phyloP scores from a whole-genome alignment of 345 rosid species.

The Rhodamnia rubescens region DNA sequence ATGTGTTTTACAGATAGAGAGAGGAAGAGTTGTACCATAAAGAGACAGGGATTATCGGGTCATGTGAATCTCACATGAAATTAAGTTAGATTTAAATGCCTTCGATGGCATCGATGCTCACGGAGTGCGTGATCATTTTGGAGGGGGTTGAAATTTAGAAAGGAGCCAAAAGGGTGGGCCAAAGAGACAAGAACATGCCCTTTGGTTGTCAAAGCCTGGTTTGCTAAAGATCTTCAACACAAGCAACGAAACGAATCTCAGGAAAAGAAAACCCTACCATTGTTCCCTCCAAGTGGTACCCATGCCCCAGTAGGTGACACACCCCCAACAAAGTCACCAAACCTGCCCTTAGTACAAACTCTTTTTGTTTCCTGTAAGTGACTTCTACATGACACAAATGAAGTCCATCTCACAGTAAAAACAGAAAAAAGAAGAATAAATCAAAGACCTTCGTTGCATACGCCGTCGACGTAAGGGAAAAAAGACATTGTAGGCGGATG shows the following conservation, averaged over 20 bases:
- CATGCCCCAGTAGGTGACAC: conserved; percentile 6
- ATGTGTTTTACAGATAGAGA: neutral
- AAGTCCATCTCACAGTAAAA: neutral
- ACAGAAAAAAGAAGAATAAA: neutral
- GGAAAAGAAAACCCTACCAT: neutral
- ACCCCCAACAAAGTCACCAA: neutral
- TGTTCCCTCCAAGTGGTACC: conserved; percentile 24
- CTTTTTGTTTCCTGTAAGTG: neutral
- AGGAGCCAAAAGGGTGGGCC: conserved; percentile 10
- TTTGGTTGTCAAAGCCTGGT: neutral
- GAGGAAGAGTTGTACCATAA: neutral
- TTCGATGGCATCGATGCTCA: neutral
- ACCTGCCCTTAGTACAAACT: neutral
- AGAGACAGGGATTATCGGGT: neutral
- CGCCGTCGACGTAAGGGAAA: neutral
- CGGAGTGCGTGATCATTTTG: neutral
- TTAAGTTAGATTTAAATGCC: neutral
- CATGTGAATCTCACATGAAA: neutral
- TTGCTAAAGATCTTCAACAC: neutral
- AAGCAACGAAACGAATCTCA: neutral
- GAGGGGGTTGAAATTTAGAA: neutral
- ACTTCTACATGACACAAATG: neutral
- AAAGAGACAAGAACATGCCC: conserved; percentile 6
- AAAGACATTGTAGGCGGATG: neutral
- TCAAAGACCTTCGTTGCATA: neutral